These are phyloP conservation scores for Daldinia vernicosa DNA, from an alignment of 495 filamentous ascomycete genomes.

Conservation along the genomic window DNA sequence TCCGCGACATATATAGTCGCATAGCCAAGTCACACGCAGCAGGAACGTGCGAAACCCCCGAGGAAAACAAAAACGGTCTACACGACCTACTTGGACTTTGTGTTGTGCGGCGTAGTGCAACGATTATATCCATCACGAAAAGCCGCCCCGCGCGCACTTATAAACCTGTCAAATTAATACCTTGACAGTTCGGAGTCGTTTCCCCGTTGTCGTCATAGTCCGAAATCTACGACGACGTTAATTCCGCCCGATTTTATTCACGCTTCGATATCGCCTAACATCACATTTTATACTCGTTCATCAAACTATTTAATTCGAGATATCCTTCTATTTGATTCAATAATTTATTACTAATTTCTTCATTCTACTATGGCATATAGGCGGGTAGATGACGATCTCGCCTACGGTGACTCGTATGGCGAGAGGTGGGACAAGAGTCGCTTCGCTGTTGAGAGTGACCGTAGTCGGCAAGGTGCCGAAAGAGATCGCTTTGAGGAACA, in stretches of 20 bases:
- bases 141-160: constrained; percentile 19
- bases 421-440: constrained; percentile 58
- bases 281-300: constrained; percentile 9
- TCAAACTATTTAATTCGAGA: not conserved
- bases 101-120: constrained; percentile 11
- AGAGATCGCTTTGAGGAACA: constrained; percentile 50
- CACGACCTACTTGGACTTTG: not conserved
- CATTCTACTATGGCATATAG: constrained; percentile 42
- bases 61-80: constrained; percentile 11
- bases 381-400: constrained; percentile 49
- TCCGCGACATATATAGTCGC: constrained; percentile 24
- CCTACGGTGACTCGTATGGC: constrained; percentile 44
- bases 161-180: constrained; percentile 24
- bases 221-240: constrained; percentile 16
- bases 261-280: constrained; percentile 7
- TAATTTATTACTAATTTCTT: not conserved
- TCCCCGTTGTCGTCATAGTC: constrained; percentile 35
- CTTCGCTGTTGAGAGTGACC: constrained; percentile 44
- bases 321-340: not conserved
- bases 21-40: constrained; percentile 34
- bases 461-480: constrained; percentile 32
- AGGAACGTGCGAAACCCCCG: constrained; percentile 12
- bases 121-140: constrained; percentile 27
- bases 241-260: constrained; percentile 3
- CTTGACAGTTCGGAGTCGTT: constrained; percentile 18